Base-by-base conservation (phyloP, 345 rosid genomes). In the Euclidium syriacum region DNA sequence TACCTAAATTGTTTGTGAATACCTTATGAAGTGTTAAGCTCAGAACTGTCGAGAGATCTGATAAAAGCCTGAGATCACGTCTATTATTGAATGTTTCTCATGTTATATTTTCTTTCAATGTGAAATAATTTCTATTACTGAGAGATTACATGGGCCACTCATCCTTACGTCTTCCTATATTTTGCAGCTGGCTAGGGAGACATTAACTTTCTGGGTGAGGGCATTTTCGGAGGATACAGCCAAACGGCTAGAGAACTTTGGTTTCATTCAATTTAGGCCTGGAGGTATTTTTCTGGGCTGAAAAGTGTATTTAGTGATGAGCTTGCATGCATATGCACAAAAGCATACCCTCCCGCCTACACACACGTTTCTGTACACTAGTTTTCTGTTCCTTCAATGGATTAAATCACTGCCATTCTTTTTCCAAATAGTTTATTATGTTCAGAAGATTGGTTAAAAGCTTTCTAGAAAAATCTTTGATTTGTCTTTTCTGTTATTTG, bases 151-250 rank as follows among this genome's bases (percentile, higher is more conserved):
- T 39, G 18, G 23, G 25, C 25, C 20, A 10, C 57, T 65, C 35
- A 54, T 52, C 44, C 44, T 3, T 4, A 35, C 16, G 18, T 46
- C 5, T 48, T 46, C 50, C 7, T 65, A 42, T 46, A 43, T 52
- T 15, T 29, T 66, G 49, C 86, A 94, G 99, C 78, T 94, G 72
- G 96, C 96, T 24, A 90, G 99, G 80, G 99, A 94, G 72, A 76
- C 96, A 0, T 73, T 94, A 72, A 87, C 99, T 63, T 94, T 87
- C 74, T 94, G 99, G 99, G 95, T 90, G 77, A 94, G 85, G 74
- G 99, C 99, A 65, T 94, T 90, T 80, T 90, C 99, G 18, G 96
- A 86, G 77, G 99, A 90, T 75, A 94, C 99, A 42, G 90, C 99
- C 11, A 94, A 94, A 80, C 85, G 99, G 68, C 79, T 94, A 69